Base-by-base conservation (phyloP, 805 yeast genomes). In the Saccharomycopsis olivae region DNA sequence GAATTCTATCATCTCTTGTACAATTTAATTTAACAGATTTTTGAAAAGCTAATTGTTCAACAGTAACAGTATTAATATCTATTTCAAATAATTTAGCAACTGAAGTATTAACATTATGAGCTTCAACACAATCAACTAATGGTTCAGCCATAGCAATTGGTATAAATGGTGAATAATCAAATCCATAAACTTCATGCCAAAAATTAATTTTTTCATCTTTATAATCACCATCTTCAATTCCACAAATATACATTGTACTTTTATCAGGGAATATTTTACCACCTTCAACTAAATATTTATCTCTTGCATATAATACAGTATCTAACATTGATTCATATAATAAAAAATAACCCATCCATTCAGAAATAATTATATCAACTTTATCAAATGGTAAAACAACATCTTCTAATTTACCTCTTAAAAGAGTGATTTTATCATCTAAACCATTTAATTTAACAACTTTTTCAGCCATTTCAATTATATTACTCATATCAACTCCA, bases 281-380 rank as follows among this genome's bases (percentile, higher is more conserved):
- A 37, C 84, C 95, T 53, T 65, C 57, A 17, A 54, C 64, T 46
- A 84, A 66, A 60, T 87, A 94, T 58, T 71, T 76, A 63, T 92
- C 99, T 63, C 99, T 75, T 27, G 99, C 99, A 51, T 74, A 75
- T 50, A 92, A 66, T 20, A 92, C 98, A 20, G 97, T 86, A 61
- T 92, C 97, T 59, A 92, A 71, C 99, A 92, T 92, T 46, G 95
- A 84, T 69, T 92, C 99, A 58, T 89, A 92, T 41, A 94, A 69
- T 51, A 94, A 62, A 55, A 92, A 92, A 61, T 92, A 92, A 14
- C 99, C 99, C 99, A 92, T 92, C 99, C 99, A 92, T 62, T 92
- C 99, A 48, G 92, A 78, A 46, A 92, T 78, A 50, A 92, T 92
- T 52, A 92, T 89, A 58, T 92, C 99, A 40, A 92, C 99, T 57